A percentile compares a stretch with the other conserved stretches of the same genome.
phyloP scores from a whole-genome alignment of 2,329 filamentous ascomycete genomes.

The Fusarium poae region DNA sequence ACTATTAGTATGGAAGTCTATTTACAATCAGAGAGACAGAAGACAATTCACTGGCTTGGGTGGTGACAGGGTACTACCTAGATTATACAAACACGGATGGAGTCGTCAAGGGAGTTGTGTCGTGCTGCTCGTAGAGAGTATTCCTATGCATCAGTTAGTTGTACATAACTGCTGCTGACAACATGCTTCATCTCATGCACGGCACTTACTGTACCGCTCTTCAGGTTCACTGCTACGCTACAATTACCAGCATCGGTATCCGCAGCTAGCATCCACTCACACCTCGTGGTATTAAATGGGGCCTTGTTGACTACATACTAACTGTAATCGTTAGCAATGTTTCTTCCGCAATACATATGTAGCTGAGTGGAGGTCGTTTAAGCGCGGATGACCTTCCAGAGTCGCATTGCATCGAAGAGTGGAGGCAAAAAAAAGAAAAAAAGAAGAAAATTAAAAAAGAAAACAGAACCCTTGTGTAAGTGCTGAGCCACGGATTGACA shows the following conservation, averaged over 20 bases:
- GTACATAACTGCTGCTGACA: background rate
- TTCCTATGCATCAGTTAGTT: background rate
- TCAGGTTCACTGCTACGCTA: slow-evolving; percentile 4
- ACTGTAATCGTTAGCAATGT: slow-evolving; percentile 23
- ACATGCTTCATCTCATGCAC: slow-evolving; percentile 1
- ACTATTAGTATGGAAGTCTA: slow-evolving; percentile 8
- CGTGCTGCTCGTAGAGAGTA: background rate
- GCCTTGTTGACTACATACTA: slow-evolving; percentile 6
- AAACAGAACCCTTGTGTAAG: background rate
- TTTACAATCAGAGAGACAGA: background rate
- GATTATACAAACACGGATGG: background rate
- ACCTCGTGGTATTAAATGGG: slow-evolving; percentile 26
- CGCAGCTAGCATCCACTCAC: slow-evolving; percentile 26
- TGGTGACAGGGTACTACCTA: background rate
- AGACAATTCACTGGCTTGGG: background rate
- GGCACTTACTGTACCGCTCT: slow-evolving; percentile 1
- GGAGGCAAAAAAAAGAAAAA: background rate
- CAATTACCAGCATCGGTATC: slow-evolving; percentile 12
- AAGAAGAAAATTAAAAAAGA: background rate
- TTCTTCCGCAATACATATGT: slow-evolving; percentile 9
- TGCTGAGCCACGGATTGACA: background rate
- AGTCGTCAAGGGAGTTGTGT: background rate
- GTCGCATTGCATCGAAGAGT: slow-evolving; percentile 27
- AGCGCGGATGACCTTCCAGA: slow-evolving; percentile 9
- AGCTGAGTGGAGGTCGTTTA: slow-evolving; percentile 1